Percentiles rank a stretch among this genome's conserved stretches.
Evolutionary conservation across 2,329 filamentous ascomycete genomes (phyloP).

Genomic region (Meredithiella fracta): DNA sequence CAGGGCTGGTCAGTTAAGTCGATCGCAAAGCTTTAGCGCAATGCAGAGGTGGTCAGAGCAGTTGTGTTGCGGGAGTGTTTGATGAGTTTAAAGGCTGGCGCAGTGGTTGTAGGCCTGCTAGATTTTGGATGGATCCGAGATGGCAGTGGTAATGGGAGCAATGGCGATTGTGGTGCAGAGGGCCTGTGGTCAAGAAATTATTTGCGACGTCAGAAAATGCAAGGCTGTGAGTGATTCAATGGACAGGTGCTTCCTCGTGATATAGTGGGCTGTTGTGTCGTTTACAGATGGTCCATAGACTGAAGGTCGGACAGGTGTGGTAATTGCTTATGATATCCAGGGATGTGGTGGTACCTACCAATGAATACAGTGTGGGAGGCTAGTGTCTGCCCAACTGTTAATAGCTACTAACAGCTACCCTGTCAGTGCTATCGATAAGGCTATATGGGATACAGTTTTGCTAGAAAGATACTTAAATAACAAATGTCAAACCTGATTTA

Average conservation of each 20-base stretch:
- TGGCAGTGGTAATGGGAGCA: too few species aligned
- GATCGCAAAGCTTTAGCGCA: constrained; percentile 6
- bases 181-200: background rate
- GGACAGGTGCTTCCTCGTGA: too few species aligned
- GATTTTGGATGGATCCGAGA: background rate
- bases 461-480: too few species aligned
- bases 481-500: background rate
- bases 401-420: background rate
- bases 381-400: background rate
- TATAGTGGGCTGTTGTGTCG: too few species aligned
- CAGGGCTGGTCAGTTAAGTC: background rate
- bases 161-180: too few species aligned
- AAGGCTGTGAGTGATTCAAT: background rate
- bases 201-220: background rate
- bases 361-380: background rate
- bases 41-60: background rate
- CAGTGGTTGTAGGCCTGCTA: background rate
- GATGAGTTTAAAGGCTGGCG: too few species aligned
- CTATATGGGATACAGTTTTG: background rate
- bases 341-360: background rate
- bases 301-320: background rate
- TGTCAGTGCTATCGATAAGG: background rate
- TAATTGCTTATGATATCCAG: background rate
- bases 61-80: background rate
- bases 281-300: too few species aligned